Evolutionary conservation across 768 basidiomycete species (phyloP), one percentile per base, ranked within the genome.

Genomic region (Tulasnella sp.): DNA sequence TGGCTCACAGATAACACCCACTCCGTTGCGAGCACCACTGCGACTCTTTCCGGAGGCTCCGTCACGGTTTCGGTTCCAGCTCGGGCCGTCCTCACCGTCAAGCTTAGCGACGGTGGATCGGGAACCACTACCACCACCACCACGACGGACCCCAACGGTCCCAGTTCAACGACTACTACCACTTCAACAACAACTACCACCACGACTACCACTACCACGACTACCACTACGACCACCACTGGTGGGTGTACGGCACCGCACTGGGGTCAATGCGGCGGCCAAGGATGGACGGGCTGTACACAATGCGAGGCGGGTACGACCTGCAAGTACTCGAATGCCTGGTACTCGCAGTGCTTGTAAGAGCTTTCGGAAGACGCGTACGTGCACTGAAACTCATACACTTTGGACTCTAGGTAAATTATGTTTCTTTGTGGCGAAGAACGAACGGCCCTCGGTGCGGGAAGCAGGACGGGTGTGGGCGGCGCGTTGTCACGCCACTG

Each of bases 301-400:
- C 44, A 40, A 11, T 77, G 76, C 20, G 76, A 22, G 44, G 22
- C 76, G n/a, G 76, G 76, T 12, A 77, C 44, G 28, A 77, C 76
- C 37, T 77, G 76, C 50, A 77, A 48, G 16, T 48, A 48, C 76
- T 77, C 76, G 76, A 77, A 77, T 20, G 76, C 22, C 11, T 77
- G 48, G 28, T 48, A 50, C 54, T 48, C 44, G 37, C 76, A 75
- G 22, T 69, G 64, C 64, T 37, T 69, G 64, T 69, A 69, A 37
- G 28, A 69, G 7, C n/a, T 31, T 31, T 16, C 2, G 7, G 2
- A 28, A 46, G 46, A 46, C 46, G 16, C 46, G 1, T 16, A 46
- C 16, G 18, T 1, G 46, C 18, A 46, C 46, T n/a, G n/a, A n/a
- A n/a, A n/a, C n/a, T n/a, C n/a, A n/a, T n/a, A 46, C 18, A 46